Evolutionary conservation across 1,139 yeast species (phyloP).

Genomic region (Magnusiomyces suaveolens): DNA sequence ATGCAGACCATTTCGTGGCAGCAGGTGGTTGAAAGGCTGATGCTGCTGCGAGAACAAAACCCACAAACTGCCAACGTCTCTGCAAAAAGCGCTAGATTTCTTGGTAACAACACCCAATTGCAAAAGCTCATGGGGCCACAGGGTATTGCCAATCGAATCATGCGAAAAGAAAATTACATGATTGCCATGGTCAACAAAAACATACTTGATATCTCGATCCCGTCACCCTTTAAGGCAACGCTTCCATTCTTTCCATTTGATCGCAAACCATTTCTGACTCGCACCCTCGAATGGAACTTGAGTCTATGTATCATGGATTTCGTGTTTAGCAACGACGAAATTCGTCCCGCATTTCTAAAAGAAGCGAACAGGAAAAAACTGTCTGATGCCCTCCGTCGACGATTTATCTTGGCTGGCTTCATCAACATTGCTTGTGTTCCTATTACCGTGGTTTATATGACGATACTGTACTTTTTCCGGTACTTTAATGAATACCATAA

Average conservation of each 20-base stretch:
- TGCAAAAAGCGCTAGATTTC: conserved; percentile 38
- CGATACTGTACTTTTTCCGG: conserved; percentile 73
- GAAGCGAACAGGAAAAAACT: conserved; percentile 60
- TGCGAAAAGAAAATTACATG: conserved; percentile 89
- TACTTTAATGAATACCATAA: conserved; percentile 88
- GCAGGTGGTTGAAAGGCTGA: conserved; percentile 66
- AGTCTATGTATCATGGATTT: conserved; percentile 81
- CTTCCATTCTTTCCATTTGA: conserved; percentile 12
- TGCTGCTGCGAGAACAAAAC: conserved; percentile 69
- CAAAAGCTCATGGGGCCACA: conserved; percentile 79
- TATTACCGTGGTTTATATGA: conserved; percentile 70
- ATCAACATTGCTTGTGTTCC: conserved; percentile 79
- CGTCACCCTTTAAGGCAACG: conserved; percentile 36
- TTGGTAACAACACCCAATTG: conserved; percentile 38
- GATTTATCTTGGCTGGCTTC: conserved; percentile 82
- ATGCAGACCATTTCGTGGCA: conserved; percentile 93
- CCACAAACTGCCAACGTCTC: conserved; percentile 45
- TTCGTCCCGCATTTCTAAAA: conserved; percentile 63
- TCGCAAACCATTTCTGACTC: conserved; percentile 47
- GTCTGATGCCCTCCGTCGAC: conserved; percentile 58
- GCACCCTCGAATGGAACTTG: conserved; percentile 89
- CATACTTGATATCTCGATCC: conserved; percentile 53
- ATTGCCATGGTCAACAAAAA: conserved; percentile 81
- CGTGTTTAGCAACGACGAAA: conserved; percentile 73
- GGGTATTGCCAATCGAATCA: conserved; percentile 86